Percentiles rank a stretch among this genome's conserved stretches.
Conservation (phyloP, 2,329 filamentous ascomycete species). For the Beauveria rudraprayagi region DNA sequence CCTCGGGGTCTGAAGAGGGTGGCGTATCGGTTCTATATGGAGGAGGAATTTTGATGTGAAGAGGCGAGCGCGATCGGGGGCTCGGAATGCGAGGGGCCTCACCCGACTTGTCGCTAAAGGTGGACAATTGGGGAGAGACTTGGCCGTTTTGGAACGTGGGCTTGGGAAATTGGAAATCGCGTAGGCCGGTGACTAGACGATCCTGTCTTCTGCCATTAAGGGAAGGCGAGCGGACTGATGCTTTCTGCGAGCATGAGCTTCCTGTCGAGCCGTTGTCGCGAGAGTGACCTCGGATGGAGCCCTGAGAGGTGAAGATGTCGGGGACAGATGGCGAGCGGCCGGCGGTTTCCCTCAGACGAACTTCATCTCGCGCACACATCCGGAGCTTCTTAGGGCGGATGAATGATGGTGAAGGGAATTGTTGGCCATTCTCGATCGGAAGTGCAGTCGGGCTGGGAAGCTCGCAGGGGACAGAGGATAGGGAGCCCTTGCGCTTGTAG, state of each 20-base stretch:
- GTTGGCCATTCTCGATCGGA: slow-evolving; percentile 21
- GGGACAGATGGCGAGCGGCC: slow-evolving; percentile 18
- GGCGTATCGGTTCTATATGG: slow-evolving; percentile 24
- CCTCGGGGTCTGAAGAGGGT: slow-evolving; percentile 26
- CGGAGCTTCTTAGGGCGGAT: slow-evolving; percentile 46
- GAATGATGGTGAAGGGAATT: slow-evolving; percentile 46
- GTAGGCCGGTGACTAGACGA: slow-evolving; percentile 22
- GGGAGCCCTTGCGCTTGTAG: slow-evolving; percentile 30
- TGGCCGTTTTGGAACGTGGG: slow-evolving; percentile 23
- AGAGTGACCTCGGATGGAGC: slow-evolving; percentile 9
- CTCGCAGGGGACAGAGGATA: slow-evolving; percentile 19
- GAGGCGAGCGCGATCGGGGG: slow-evolving; percentile 19
- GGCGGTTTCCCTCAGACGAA: slow-evolving; percentile 22
- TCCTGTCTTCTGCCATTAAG: slow-evolving; percentile 16
- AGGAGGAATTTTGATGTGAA: slow-evolving; percentile 15
- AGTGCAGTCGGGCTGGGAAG: slow-evolving; percentile 16
- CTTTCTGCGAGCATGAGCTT: slow-evolving; percentile 13
- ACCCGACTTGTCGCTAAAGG: slow-evolving; percentile 16
- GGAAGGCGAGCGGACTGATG: slow-evolving; percentile 21
- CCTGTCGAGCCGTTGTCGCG: slow-evolving; percentile 13
- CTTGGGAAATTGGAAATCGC: slow-evolving; percentile 31
- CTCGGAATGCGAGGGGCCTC: slow-evolving; percentile 20
- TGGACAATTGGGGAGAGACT: slow-evolving; percentile 18
- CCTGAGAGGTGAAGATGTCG: slow-evolving; percentile 4
- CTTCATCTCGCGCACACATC: slow-evolving; percentile 50